Evolutionary conservation across 768 basidiomycete species (phyloP).

Genomic region (Amyloporia xantha): DNA sequence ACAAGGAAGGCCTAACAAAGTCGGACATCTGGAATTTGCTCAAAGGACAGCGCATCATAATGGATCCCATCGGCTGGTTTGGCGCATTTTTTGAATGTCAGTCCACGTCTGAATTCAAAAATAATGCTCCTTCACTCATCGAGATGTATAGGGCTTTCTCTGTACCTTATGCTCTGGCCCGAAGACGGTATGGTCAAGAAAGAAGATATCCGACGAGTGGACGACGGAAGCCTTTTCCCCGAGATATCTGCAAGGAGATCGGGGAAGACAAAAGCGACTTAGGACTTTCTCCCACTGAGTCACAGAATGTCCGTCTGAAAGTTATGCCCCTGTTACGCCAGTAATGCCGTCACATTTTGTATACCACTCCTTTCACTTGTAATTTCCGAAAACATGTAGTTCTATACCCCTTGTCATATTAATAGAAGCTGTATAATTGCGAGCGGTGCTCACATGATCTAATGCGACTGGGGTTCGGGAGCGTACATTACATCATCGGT

Average conservation of each 20-base stretch:
- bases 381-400: no score
- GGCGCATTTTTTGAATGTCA: slow-evolving; percentile 32
- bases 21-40: slow-evolving; percentile 29
- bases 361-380: no score
- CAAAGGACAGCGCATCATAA: slow-evolving; percentile 27
- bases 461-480: no score
- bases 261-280: slow-evolving; percentile 6
- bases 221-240: slow-evolving; percentile 35
- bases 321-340: no score
- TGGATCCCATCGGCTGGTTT: slow-evolving; percentile 32
- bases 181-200: slow-evolving; percentile 32
- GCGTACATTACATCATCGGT: no score
- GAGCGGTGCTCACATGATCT: no score
- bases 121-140: no score
- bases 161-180: slow-evolving; percentile 35
- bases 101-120: not conserved
- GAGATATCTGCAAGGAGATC: slow-evolving; percentile 24
- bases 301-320: no score
- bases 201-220: slow-evolving; percentile 35
- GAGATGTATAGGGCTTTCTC: slow-evolving; percentile 23
- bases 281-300: no score
- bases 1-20: slow-evolving; percentile 18
- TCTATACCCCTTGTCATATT: no score
- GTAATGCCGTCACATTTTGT: no score
- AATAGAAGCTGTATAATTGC: no score